Conservation (phyloP, 768 basidiomycete species). For the Pleurotus ostreatus region DNA sequence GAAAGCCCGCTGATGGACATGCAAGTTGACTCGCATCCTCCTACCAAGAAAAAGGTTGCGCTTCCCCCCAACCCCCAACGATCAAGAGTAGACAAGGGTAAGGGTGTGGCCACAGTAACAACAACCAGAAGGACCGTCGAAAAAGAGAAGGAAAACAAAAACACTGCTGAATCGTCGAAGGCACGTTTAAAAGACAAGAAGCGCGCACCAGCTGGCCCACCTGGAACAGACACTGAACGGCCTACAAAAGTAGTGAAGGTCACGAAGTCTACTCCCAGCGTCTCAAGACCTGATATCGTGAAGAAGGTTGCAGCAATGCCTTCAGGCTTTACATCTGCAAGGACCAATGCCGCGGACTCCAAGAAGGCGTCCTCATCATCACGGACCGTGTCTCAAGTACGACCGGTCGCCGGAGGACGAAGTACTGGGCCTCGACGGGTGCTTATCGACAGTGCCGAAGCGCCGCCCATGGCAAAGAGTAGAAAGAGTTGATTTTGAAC, state of each 20-base stretch:
- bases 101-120: constrained; percentile 32
- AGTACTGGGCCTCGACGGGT: constrained; percentile 59
- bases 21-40: constrained; percentile 31
- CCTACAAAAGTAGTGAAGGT: constrained; percentile 18
- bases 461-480: constrained; percentile 42
- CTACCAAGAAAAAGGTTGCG: constrained; percentile 22
- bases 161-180: constrained; percentile 12
- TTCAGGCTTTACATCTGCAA: constrained; percentile 12
- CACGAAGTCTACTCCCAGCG: constrained; percentile 13
- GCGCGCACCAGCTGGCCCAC: constrained; percentile 18
- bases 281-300: background rate
- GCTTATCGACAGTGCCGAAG: constrained; percentile 62
- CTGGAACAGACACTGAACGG: constrained; percentile 10
- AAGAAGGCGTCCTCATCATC: background rate
- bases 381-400: constrained; percentile 14
- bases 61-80: constrained; percentile 25
- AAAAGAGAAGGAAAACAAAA: constrained; percentile 33
- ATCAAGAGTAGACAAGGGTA: constrained; percentile 30
- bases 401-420: constrained; percentile 27
- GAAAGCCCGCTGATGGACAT: constrained; percentile 55
- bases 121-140: constrained; percentile 25
- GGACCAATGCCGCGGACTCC: background rate
- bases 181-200: constrained; percentile 11
- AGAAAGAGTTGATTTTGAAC: constrained; percentile 40
- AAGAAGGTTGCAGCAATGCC: constrained; percentile 1